A percentile compares a stretch with the other conserved stretches of the same genome.
Evolutionary conservation across 148 eudicot species (phyloP).

Genomic region (Arbutus unedo): DNA sequence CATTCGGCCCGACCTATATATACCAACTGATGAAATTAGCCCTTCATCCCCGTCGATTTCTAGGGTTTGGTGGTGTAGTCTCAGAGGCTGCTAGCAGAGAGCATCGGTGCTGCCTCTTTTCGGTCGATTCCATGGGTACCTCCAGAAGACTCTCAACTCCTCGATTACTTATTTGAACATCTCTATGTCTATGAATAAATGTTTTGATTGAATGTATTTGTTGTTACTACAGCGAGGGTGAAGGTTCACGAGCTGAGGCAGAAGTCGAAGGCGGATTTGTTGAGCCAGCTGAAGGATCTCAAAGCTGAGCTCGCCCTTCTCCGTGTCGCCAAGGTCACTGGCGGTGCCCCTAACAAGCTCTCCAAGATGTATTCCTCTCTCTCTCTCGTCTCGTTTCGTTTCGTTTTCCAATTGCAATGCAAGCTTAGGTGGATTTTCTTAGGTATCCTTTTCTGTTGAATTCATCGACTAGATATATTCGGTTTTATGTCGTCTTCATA

Average conservation of each 20-base stretch:
- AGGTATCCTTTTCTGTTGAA: neutral
- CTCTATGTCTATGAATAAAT: neutral
- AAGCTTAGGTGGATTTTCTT: neutral
- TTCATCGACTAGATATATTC: neutral
- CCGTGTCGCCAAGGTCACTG: slow-evolving; percentile 84
- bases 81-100: neutral
- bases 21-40: neutral
- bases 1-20: neutral
- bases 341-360: slow-evolving; percentile 85
- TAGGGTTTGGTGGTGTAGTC: slow-evolving; percentile 1
- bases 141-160: no score
- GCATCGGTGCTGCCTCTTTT: neutral
- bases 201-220: neutral
- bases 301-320: slow-evolving; percentile 74
- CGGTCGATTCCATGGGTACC: slow-evolving; percentile 10
- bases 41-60: neutral
- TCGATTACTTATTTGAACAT: neutral
- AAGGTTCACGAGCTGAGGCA: slow-evolving; percentile 76
- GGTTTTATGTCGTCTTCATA: no score
- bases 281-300: slow-evolving; percentile 58
- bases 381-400: neutral
- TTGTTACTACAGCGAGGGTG: slow-evolving; percentile 42
- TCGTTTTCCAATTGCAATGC: neutral
- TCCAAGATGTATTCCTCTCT: slow-evolving; percentile 56
- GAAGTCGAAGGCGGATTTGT: slow-evolving; percentile 55